Conservation (phyloP, 2,329 filamentous ascomycete genomes). For the Lasiodiplodia sp. region DNA sequence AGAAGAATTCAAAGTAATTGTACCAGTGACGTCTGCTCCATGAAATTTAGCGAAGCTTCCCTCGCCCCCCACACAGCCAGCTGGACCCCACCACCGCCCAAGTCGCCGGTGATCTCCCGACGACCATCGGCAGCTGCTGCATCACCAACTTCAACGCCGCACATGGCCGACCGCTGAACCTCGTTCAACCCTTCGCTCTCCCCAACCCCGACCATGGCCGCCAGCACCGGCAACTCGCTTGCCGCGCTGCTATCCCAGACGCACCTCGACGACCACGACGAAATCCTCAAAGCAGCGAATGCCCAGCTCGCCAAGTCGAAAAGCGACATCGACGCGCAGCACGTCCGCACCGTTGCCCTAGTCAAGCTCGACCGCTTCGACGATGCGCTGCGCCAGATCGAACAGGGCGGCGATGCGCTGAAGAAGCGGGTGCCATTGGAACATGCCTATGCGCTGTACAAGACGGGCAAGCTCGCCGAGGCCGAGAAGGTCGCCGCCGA, state of each 20-base stretch:
- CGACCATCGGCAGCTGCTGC: slow-evolving; percentile 19
- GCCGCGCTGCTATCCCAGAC: slow-evolving; percentile 64
- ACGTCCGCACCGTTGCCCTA: slow-evolving; percentile 75
- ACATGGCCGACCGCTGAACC: slow-evolving; percentile 25
- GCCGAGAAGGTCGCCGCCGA: slow-evolving; percentile 63
- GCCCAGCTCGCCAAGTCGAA: slow-evolving; percentile 65
- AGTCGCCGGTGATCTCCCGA: slow-evolving; percentile 21
- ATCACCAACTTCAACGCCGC: slow-evolving; percentile 17
- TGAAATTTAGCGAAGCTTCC: slow-evolving; percentile 17
- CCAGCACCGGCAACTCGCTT: slow-evolving; percentile 54
- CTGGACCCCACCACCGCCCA: slow-evolving; percentile 14
- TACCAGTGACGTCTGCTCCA: slow-evolving; percentile 12
- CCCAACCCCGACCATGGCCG: slow-evolving; percentile 43
- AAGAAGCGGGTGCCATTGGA: slow-evolving; percentile 70
- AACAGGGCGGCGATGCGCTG: slow-evolving; percentile 67
- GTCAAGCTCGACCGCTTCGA: slow-evolving; percentile 84
- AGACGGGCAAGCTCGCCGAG: slow-evolving; percentile 72
- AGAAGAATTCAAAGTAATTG: not conserved
- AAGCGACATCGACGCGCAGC: slow-evolving; percentile 66
- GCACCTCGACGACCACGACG: slow-evolving; percentile 71
- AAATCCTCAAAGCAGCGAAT: slow-evolving; percentile 72
- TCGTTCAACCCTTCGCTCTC: not conserved
- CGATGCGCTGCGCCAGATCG: slow-evolving; percentile 74
- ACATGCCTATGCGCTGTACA: slow-evolving; percentile 84
- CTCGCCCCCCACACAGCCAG: slow-evolving; percentile 10